Conservation (phyloP, 371 early-diverging fungal genomes). For the Zychaea mexicana region DNA sequence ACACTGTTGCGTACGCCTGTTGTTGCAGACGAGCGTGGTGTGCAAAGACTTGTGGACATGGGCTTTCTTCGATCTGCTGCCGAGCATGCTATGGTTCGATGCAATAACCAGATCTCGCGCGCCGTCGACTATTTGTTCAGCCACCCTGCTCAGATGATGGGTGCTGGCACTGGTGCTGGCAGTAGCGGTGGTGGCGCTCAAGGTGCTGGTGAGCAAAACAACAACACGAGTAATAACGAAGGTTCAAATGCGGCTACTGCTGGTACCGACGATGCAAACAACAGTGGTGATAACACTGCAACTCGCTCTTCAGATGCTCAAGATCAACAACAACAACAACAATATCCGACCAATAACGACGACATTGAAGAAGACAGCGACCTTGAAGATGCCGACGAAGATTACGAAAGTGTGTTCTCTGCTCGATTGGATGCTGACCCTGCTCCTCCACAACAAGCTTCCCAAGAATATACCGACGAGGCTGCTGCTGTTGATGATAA, state of each 20-base stretch:
- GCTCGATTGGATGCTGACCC: not conserved
- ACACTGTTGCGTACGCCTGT: slow-evolving; percentile 35
- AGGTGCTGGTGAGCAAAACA: slow-evolving; percentile 4
- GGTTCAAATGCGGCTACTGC: slow-evolving; percentile 12
- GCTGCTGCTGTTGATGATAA: too few species aligned
- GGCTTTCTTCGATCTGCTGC: slow-evolving; percentile 88
- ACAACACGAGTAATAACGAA: not conserved
- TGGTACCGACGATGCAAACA: too few species aligned
- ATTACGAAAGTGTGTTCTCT: not conserved
- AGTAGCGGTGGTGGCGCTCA: not conserved
- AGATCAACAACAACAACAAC: not conserved
- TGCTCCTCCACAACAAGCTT: not conserved
- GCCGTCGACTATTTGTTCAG: slow-evolving; percentile 90
- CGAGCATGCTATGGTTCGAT: slow-evolving; percentile 78
- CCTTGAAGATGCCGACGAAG: slow-evolving; percentile 7
- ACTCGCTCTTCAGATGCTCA: slow-evolving; percentile 2
- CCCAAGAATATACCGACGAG: too few species aligned
- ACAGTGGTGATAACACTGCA: too few species aligned
- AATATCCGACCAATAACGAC: not conserved
- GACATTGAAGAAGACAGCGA: slow-evolving; percentile 8
- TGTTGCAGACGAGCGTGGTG: slow-evolving; percentile 60
- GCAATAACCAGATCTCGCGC: slow-evolving; percentile 78
- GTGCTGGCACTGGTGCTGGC: slow-evolving; percentile 6
- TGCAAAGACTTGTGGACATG: slow-evolving; percentile 84
- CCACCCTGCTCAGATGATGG: slow-evolving; percentile 65